A percentile compares a stretch with the other conserved stretches of the same genome.
Evolutionary conservation across 306 rosid species (phyloP).

Genomic region (Pachyrhizus erosus): DNA sequence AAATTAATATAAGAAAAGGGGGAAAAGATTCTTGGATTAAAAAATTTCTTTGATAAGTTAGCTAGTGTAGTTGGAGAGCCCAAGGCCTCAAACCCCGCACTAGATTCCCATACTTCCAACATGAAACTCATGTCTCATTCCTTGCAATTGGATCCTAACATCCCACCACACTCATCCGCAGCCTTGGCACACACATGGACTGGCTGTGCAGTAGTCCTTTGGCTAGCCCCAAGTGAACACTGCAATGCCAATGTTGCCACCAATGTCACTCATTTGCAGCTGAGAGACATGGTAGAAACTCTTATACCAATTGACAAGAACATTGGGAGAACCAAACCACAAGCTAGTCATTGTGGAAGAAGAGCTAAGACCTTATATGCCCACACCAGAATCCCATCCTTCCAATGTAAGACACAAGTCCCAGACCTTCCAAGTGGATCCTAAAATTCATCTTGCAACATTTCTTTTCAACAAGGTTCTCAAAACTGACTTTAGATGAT

Average conservation of each 20-base stretch:
- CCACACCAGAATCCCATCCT: background rate
- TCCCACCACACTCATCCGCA: background rate
- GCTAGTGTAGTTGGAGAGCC: background rate
- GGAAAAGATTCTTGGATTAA: background rate
- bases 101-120: background rate
- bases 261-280: background rate
- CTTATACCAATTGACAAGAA: background rate
- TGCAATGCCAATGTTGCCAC: background rate
- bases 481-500: background rate
- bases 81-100: background rate
- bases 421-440: background rate
- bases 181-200: background rate
- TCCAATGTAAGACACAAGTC: background rate
- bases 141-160: background rate
- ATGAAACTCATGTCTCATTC: background rate
- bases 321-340: background rate
- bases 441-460: background rate
- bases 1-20: background rate
- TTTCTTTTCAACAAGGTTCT: background rate
- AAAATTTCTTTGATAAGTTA: slow-evolving; percentile 5
- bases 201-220: background rate
- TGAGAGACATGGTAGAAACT: background rate
- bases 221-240: background rate
- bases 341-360: background rate
- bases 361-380: background rate